phyloP scores from a whole-genome alignment of 2,329 filamentous ascomycete genomes.

The Neonectria faginata region DNA sequence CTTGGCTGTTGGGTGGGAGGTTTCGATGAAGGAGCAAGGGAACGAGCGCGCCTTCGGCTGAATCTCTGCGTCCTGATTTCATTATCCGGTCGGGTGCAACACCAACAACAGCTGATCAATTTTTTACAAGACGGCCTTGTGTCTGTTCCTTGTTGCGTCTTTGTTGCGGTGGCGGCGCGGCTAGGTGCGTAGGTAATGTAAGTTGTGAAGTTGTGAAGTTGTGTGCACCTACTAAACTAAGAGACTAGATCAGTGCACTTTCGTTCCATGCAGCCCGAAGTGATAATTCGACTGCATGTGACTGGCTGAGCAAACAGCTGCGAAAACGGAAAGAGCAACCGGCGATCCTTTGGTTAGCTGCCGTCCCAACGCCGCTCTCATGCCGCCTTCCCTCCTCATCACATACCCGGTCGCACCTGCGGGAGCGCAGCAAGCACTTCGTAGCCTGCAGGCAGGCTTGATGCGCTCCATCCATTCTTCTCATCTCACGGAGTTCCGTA shows the following conservation, averaged over 20 bases:
- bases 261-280: background rate
- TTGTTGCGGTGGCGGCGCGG: slow-evolving; percentile 7
- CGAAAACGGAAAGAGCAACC: background rate
- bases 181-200: background rate
- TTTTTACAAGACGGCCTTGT: background rate
- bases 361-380: background rate
- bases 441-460: background rate
- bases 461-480: background rate
- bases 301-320: background rate
- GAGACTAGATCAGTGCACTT: background rate
- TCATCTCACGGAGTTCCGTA: background rate
- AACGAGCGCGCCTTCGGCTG: slow-evolving; percentile 3
- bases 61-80: background rate
- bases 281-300: background rate
- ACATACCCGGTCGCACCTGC: slow-evolving; percentile 1
- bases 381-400: background rate
- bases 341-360: background rate
- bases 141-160: slow-evolving; percentile 14
- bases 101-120: background rate
- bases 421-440: background rate
- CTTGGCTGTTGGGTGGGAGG: background rate
- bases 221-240: background rate
- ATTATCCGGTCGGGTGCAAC: slow-evolving; percentile 10
- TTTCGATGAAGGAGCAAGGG: background rate
- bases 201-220: background rate